Evolutionary conservation across 805 yeast genomes (phyloP), one percentile per base, ranked within the genome.

Genomic region (Wickerhamomyces bovis): DNA sequence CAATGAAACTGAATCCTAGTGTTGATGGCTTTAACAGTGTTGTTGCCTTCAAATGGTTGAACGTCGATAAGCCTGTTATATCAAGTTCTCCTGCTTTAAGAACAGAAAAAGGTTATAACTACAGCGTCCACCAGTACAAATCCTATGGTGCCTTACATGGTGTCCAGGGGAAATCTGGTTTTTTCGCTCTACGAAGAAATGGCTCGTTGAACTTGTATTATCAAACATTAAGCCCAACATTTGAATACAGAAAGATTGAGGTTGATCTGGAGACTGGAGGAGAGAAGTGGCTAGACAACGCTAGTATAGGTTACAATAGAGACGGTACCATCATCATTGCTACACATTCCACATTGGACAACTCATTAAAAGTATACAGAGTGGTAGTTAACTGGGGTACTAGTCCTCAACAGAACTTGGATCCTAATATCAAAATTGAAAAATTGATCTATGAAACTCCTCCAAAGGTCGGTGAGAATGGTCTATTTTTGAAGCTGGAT

Each of bases 91-190:
- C 86, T 0, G 87, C 89, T 0, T 61, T 68, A 3, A 63, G 70
- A 48, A 62, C 22, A 6, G 39, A 56, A 3, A 54, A 50, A 26
- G 62, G 62, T 30, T 82, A 72, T 62, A 66, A 63, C 9, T 88
- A 85, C 60, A 75, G 76, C 2, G 80, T 83, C 1, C 73, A 71
- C 42, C 88, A 80, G 57, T 75, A 75, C 49, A 76, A 73, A 55
- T 72, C 87, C 0, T 67, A 69, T 46, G 86, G 88, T 6, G 75
- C 81, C 1, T 66, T 78, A 53, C 94, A 86, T 62, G 94, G 95
- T 4, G 65, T 80, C 21, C 62, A 75, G 15, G 72, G 83, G 4
- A 83, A 83, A 52, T 84, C 84, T 48, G 94, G 90, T 2, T 80
- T 89, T 55, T 64, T 86, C 21, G 80, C 80, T 1, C 67, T 86